Percentiles rank a stretch among this genome's conserved stretches.
phyloP scores from a whole-genome alignment of 441 rosid genomes.

The Populus hybrid region DNA sequence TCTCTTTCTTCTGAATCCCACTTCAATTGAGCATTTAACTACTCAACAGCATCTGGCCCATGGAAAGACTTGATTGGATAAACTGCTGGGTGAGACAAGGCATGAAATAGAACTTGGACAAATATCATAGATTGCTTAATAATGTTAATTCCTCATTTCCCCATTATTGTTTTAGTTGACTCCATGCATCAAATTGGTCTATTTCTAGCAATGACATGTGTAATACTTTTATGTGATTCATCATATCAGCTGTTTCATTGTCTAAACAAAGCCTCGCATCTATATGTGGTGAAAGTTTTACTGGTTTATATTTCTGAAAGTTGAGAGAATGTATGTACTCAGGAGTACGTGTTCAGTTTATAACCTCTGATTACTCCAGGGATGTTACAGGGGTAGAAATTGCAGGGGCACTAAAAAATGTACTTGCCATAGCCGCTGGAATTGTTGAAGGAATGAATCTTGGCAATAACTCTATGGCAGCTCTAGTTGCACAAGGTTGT shows the following conservation, averaged over 20 bases:
- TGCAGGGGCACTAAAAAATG: constrained; percentile 93
- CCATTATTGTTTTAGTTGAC: neutral
- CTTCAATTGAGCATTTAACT: neutral
- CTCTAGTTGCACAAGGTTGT: constrained; percentile 96
- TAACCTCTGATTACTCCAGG: constrained; percentile 83
- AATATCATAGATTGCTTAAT: neutral
- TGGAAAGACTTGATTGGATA: neutral
- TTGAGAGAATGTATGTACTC: constrained; percentile 2
- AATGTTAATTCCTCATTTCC: neutral
- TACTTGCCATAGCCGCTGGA: constrained; percentile 93
- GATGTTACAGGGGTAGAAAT: constrained; percentile 98
- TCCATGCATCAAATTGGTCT: neutral
- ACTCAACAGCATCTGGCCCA: neutral
- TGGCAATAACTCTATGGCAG: constrained; percentile 96
- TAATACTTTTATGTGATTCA: neutral
- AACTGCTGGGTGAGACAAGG: neutral
- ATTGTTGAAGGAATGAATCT: constrained; percentile 93
- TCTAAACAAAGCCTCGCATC: neutral
- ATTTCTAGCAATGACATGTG: neutral
- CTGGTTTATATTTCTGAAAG: neutral
- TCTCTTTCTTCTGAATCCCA: neutral
- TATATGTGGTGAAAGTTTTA: neutral
- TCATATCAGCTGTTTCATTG: neutral
- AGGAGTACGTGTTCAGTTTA: constrained; percentile 47
- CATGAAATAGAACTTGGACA: neutral